These are phyloP conservation scores for Cordyceps cicadae DNA, from an alignment of 2,329 filamentous ascomycete genomes.

Conservation along the genomic window DNA sequence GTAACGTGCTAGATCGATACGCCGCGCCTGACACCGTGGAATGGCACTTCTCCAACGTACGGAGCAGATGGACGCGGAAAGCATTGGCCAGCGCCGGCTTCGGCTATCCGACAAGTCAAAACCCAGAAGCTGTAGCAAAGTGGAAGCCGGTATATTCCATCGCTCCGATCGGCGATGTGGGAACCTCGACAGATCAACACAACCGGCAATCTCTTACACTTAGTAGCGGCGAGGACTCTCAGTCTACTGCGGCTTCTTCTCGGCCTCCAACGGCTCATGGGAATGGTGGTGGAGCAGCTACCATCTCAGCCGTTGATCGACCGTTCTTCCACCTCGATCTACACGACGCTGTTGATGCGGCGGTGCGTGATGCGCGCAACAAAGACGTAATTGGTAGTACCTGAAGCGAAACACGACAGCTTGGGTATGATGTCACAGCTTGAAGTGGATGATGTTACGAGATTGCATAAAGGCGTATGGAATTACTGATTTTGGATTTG, in stretches of 20 bases:
- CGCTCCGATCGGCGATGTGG: constrained; percentile 17
- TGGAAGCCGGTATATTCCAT: constrained; percentile 29
- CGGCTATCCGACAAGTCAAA: constrained; percentile 32
- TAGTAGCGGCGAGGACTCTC: neutral
- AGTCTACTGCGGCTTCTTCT: neutral
- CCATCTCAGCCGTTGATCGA: constrained; percentile 33
- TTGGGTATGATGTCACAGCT: neutral
- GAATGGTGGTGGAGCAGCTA: constrained; percentile 13
- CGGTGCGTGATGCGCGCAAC: constrained; percentile 20
- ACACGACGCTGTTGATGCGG: constrained; percentile 32
- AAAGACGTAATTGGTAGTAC: constrained; percentile 16
- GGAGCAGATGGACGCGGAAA: constrained; percentile 49
- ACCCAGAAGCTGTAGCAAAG: constrained; percentile 19
- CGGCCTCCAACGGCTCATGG: neutral
- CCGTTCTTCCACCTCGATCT: constrained; percentile 42
- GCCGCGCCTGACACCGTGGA: constrained; percentile 39
- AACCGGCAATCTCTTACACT: neutral
- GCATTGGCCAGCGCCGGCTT: constrained; percentile 50
- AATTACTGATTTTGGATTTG: neutral
- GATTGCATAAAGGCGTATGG: constrained; percentile 3
- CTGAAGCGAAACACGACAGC: neutral
- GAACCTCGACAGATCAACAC: neutral
- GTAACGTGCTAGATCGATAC: constrained; percentile 46
- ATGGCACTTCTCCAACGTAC: constrained; percentile 47
- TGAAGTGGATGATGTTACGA: neutral